Evolutionary conservation across 192 early-diverging fungal genomes (phyloP), one percentile per base, ranked within the genome.

Genomic region (Pecoramyces ruminantium): DNA sequence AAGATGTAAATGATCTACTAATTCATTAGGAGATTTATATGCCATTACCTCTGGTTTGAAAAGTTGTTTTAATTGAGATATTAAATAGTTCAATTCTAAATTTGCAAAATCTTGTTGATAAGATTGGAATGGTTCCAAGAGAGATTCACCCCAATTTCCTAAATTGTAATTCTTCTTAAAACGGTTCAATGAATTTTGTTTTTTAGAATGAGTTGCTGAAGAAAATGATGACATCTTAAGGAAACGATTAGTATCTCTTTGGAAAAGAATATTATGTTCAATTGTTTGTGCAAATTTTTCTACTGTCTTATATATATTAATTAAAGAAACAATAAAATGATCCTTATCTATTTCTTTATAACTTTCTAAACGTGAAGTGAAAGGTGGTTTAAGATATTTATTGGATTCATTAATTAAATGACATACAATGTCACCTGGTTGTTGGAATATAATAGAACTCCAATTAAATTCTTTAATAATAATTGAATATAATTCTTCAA

Each of bases 121-220:
- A 0, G 86, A 78, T 58, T 88, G 83, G 81, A 94, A 94, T 0
- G 91, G 86, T 28, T 94, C 92, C 67, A 92, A 92, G 4, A 93
- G 79, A 9, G 88, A 82, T 30, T 84, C 84, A 0, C 90, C 87
- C 93, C 93, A 94, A 12, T 84, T 84, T 38, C 85, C 25, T 78
- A 79, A 21, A 30, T 78, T 28, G 29, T 29, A 38, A 12, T 30
- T 51, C 18, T 85, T 39, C 29, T 86, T 85, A 8, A 78, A 42
- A 78, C 21, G 82, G 21, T 9, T 83, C 29, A n/a, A 16, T n/a
- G 27, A 2, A 28, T 17, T 4, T 18, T 29, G 15, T 27, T 83
- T 8, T 30, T 83, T 30, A 82, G 16, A 15, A 11, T 28, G 25
- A n/a, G 18, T 9, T 3, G 25, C 1, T 3, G 51, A 5, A n/a